Base-by-base conservation (phyloP, 805 yeast genomes). In the Metschnikowia hibisci region DNA sequence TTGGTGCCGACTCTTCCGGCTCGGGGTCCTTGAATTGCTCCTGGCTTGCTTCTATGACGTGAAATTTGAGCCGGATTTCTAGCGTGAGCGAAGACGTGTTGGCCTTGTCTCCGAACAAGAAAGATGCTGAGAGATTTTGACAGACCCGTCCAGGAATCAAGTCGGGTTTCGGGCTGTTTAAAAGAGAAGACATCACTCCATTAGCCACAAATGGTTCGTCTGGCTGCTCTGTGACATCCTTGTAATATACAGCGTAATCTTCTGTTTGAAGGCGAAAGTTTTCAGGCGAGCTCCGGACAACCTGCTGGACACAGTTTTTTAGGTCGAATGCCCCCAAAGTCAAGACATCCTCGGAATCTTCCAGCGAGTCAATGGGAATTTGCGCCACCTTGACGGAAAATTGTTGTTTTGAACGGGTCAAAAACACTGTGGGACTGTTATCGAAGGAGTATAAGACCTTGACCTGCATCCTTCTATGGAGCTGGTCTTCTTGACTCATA, bases 121-220 rank as follows among this genome's bases (percentile, higher is more conserved):
- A 65, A 53, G 77, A 59, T 37, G 76, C 73, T 23, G 79, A 69
- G 41, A 81, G 67, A 54, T 75, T 80, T 43, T 77, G 78, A 51
- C 84, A 79, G 28, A 81, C 80, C 43, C 83, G 71, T 10, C 83
- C 77, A 4, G 82, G 69, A 4, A 73, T 65, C 18, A 53, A 47
- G 39, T 55, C 56, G 16, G 52, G 52, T 30, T 61, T 57, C 4
- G 62, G 41, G 27, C 61, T 48, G 22, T 54, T 34, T 14, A 67
- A 47, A 23, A 69, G 53, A 6, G 57, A 50, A 2, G 72, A 63
- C 39, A 70, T 54, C 6, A 60, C 64, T 4, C 76, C 76, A 46
- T 67, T 65, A 4, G 71, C 63, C 7, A 70, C 76, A 52, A 69
- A 70, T 4, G 76, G 76, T 52, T 70, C 76, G 41, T 70, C 74